Evolutionary conservation across 495 filamentous ascomycete genomes (phyloP), one percentile per base, ranked within the genome.

Genomic region (Tuber melanosporum): DNA sequence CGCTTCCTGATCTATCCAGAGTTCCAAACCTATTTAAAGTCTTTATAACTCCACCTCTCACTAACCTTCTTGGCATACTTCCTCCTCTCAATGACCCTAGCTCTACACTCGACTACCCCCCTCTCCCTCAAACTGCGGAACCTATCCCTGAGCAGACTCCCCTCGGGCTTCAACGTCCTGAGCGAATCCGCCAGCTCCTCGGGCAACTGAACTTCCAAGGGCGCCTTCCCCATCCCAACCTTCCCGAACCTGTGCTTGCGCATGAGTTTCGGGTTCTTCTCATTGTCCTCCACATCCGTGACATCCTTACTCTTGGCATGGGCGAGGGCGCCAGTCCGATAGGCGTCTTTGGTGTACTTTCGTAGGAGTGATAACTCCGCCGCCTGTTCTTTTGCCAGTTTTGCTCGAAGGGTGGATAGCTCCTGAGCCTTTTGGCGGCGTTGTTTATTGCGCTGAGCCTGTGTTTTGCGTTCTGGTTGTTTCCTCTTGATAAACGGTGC

Each of bases 41-140:
- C 95, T 87, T 98, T 98, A 84, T 95, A 92, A 73, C 91, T 88
- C 95, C 95, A 99, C 85, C 97, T 98, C 89, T 97, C 96, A 22
- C 93, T 97, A 41, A 90, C 83, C 84, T 90, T 91, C 81, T 86
- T 90, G 88, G 90, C 92, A 76, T 89, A 87, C 86, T 94, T 92
- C 87, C 92, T 95, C 77, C 87, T 87, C 85, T 94, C 93, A 57
- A 90, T 87, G 74, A 95, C 88, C 15, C 90, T 89, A 84, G 90
- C 91, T 81, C 95, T 87, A 36, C 89, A 87, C 86, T 99, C 95
- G 73, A 98, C 85, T 85, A 95, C 97, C 71, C 95, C 96, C 77
- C 93, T 87, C 43, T 98, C 89, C 66, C 97, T 86, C 84, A 98
- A 87, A 84, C 89, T 97, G 73, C 96, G 88, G 86, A 96, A 98